phyloP scores from a whole-genome alignment of 352 stramenopile species.

The Elongisporangium undulatum region DNA sequence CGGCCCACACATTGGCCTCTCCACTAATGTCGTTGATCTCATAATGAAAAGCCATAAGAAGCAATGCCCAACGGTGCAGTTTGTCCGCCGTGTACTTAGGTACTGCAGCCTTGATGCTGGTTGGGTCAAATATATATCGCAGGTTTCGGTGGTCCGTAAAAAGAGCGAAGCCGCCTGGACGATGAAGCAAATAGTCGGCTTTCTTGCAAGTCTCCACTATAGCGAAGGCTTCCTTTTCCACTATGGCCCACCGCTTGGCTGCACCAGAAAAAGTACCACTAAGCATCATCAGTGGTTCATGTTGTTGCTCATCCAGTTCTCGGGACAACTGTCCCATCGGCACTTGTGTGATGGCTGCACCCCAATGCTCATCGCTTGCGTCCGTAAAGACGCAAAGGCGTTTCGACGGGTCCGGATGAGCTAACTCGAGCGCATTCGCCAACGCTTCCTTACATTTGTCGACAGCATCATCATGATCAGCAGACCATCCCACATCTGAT shows the following conservation, averaged over 20 bases:
- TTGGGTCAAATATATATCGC: background rate
- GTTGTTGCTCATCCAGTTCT: background rate
- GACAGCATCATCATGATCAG: background rate
- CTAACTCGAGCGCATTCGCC: background rate
- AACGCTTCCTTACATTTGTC: background rate
- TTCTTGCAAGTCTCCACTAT: background rate
- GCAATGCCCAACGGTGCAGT: constrained; percentile 11
- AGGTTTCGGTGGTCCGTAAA: background rate
- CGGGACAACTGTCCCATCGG: background rate
- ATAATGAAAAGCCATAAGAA: constrained; percentile 13
- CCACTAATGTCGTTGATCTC: constrained; percentile 10
- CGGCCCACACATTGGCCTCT: constrained; percentile 8
- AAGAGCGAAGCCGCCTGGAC: background rate
- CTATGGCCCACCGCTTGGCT: background rate
- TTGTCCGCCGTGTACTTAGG: constrained; percentile 17
- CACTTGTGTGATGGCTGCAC: background rate
- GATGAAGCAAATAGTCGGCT: background rate
- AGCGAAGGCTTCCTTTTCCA: background rate
- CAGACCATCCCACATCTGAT: background rate
- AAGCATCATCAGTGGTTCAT: background rate
- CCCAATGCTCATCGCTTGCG: background rate
- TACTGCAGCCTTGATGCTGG: background rate
- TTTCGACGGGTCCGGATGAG: background rate
- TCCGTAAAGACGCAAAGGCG: background rate
- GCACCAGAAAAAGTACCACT: background rate